Base-by-base conservation (phyloP, 192 early-diverging fungal species). In the Lobosporangium transversale region DNA sequence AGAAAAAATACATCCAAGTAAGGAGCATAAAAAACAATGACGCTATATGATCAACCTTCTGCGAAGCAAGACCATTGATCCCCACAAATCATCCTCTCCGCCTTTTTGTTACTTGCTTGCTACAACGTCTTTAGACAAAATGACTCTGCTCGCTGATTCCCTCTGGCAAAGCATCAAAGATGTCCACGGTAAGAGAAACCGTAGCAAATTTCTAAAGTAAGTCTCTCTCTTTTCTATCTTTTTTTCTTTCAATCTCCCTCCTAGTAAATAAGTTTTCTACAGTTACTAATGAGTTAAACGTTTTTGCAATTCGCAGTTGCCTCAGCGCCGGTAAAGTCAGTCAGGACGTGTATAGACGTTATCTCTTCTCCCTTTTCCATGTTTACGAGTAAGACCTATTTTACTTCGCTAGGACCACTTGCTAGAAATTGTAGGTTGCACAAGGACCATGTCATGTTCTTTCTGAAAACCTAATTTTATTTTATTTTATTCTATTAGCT, bases 81-180 rank as follows among this genome's bases (percentile, higher is more conserved):
- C n/a, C n/a, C n/a, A n/a, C n/a, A n/a, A n/a, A n/a, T n/a, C n/a
- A n/a, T n/a, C n/a, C n/a, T n/a, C n/a, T n/a, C n/a, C n/a, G n/a
- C n/a, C n/a, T n/a, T n/a, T n/a, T n/a, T n/a, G n/a, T n/a, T n/a
- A n/a, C n/a, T n/a, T n/a, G n/a, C n/a, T n/a, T n/a, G n/a, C n/a
- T n/a, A n/a, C n/a, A n/a, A n/a, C n/a, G n/a, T n/a, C n/a, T n/a
- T n/a, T n/a, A n/a, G n/a, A 50, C 6, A 50, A 50, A 24, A 70
- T 70, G 68, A 62, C 80, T 44, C 78, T 81, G 24, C 64, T 86
- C 52, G 73, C 86, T 6, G 49, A 43, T n/a, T 74, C 70, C 26
- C 79, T 87, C 73, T 78, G 76, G 42, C 75, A 87, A 74, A 68
- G 80, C 37, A 87, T 84, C 32, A 84, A 83, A 32, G 53, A 32